These are phyloP conservation scores for Coniella lustricola DNA, from an alignment of 2,329 filamentous ascomycete species.

Conservation along the genomic window DNA sequence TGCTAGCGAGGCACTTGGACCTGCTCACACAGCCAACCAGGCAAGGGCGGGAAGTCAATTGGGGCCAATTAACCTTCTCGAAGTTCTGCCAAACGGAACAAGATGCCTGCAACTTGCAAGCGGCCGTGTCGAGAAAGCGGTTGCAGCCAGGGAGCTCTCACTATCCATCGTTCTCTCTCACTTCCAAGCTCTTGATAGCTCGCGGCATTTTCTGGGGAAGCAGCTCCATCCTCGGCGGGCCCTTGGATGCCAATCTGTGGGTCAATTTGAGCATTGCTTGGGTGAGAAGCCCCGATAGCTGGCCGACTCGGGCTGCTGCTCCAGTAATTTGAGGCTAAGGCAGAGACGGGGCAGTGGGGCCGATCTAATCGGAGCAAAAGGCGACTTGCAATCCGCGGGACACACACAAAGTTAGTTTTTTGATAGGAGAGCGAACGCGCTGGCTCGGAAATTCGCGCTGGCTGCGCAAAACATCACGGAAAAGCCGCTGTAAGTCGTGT, in stretches of 20 bases:
- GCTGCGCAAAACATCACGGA: background rate
- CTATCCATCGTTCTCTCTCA: background rate
- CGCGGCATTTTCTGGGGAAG: slow-evolving; percentile 16
- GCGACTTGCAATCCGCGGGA: background rate
- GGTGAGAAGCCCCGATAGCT: background rate
- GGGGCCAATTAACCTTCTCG: too few relatives aligned
- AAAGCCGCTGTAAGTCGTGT: background rate
- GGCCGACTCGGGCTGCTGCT: background rate
- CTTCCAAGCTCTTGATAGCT: slow-evolving; percentile 1
- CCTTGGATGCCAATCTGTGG: slow-evolving; percentile 7
- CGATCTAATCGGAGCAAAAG: background rate
- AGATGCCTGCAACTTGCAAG: background rate
- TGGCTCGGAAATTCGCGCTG: background rate
- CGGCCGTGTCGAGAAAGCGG: too few relatives aligned
- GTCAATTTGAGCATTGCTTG: background rate
- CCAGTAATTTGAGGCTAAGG: background rate
- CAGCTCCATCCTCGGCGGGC: slow-evolving; percentile 12
- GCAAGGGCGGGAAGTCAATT: background rate
- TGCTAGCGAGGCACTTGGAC: background rate
- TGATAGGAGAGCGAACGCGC: too few relatives aligned
- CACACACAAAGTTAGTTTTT: too few relatives aligned
- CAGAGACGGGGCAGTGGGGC: background rate
- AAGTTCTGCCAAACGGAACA: too few relatives aligned
- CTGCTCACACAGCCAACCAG: too few relatives aligned
- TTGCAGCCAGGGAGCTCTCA: background rate